A percentile compares a stretch with the other conserved stretches of the same genome.
Evolutionary conservation across 2,329 filamentous ascomycete species (phyloP).

Genomic region (Diplocarpon rosae): DNA sequence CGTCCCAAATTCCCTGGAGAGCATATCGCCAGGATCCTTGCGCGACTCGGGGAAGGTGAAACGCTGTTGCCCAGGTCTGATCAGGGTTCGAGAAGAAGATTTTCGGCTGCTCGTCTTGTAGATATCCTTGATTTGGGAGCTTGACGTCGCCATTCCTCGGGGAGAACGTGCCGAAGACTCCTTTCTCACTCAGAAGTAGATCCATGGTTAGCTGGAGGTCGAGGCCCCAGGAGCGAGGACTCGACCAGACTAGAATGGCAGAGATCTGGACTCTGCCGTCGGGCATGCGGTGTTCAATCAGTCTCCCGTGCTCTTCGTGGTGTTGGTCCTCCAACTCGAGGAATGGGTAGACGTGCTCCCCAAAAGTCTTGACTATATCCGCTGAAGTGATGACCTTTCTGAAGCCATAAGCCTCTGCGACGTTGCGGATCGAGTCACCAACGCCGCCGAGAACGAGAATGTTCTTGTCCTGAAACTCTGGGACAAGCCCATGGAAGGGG

Average conservation of each 20-base stretch:
- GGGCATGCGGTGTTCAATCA: not conserved
- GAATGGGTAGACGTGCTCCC: not conserved
- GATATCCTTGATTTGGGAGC: constrained; percentile 26
- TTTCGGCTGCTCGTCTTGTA: constrained; percentile 4
- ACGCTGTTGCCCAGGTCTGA: constrained; percentile 2
- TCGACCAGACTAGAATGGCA: constrained; percentile 29
- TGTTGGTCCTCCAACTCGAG: not conserved
- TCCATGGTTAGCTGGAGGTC: constrained; percentile 54
- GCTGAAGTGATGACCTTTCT: constrained; percentile 3
- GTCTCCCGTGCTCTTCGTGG: not conserved
- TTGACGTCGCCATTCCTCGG: not conserved
- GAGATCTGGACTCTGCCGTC: constrained; percentile 33
- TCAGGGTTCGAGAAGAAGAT: constrained; percentile 6
- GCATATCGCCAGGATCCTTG: constrained; percentile 50
- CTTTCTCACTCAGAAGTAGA: constrained; percentile 53
- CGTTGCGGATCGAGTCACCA: constrained; percentile 57
- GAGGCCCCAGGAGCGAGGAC: constrained; percentile 40
- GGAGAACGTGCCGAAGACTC: constrained; percentile 49
- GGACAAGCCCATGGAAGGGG: constrained; percentile 57
- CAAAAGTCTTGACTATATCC: constrained; percentile 1
- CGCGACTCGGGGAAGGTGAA: constrained; percentile 17
- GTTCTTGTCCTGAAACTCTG: constrained; percentile 50
- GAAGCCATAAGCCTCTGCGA: constrained; percentile 4
- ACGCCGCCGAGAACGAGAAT: constrained; percentile 53
- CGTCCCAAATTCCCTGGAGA: constrained; percentile 1